Base-by-base conservation (phyloP, 2,329 filamentous ascomycete genomes). In the Colletotrichum orbiculare region DNA sequence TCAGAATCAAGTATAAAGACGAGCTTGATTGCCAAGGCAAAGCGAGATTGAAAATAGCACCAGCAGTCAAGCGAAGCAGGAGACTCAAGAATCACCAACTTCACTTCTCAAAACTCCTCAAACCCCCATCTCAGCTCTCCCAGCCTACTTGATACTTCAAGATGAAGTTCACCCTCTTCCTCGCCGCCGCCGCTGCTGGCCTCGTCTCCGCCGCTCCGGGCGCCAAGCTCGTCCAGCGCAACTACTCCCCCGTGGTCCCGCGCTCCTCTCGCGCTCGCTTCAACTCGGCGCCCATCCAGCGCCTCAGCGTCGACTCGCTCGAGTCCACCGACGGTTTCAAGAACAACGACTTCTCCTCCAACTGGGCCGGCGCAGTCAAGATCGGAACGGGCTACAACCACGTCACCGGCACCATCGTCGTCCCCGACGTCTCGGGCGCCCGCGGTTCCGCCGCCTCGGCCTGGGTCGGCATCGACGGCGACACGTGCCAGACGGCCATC, bases 401-500 rank as follows among this genome's bases (percentile, higher is more conserved):
- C 13, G 72, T 75, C 10, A 68, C 68, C 35, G 73, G 73, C 9
- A 75, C 73, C 54, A 71, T 75, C 57, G 73, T 66, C 8, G 72
- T 75, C 4, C 73, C 73, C 35, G 52, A 69, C 11, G 70, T 68
- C 33, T 67, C 54, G 41, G 72, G 73, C 25, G 43, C 37, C 17
- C 8, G 34, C 15, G 64, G 62, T 12, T 45, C 68, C 69, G 71
- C 15, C 59, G 76, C 75, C n/a, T 74, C 79, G 8, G 79, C 78
- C 9, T 83, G 81, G 81, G 81, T 83, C 10, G 81, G 81, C 12
- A 83, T 83, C 53, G 81, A 83, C 41, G 81, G 81, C n/a, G 77
- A 81, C 60, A 79, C 78, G 0, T 81, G 78, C 70, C 69, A 67
- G 17, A 70, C 64, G 8, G 78, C 78, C 8, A 78, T 81, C 34